phyloP scores from a whole-genome alignment of 2,329 filamentous ascomycete genomes.

The Graphilbum fragrans region DNA sequence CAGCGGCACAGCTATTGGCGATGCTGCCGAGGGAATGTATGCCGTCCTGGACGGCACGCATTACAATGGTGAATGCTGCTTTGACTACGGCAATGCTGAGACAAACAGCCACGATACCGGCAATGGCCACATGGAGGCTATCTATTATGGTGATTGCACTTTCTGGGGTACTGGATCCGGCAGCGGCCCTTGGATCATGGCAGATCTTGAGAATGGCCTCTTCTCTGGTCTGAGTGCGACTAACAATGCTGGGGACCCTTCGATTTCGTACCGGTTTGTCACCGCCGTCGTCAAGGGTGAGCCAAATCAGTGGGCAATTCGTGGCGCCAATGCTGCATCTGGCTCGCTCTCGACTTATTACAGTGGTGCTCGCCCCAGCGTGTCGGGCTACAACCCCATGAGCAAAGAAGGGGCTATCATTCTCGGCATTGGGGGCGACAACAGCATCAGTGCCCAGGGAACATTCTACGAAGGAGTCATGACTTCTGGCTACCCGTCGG shows the following conservation, averaged over 20 bases:
- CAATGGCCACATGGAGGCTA: constrained; percentile 56
- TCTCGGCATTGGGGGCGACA: constrained; percentile 61
- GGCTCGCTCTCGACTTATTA: constrained; percentile 47
- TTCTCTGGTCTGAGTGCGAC: constrained; percentile 39
- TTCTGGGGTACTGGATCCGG: constrained; percentile 45
- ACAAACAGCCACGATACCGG: constrained; percentile 39
- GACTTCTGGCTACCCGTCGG: constrained; percentile 48
- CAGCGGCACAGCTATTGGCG: constrained; percentile 39
- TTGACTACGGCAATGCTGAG: constrained; percentile 47
- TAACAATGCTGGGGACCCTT: constrained; percentile 38
- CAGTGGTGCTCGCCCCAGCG: constrained; percentile 38
- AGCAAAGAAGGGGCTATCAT: constrained; percentile 52
- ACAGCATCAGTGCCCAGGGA: constrained; percentile 44
- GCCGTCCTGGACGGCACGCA: constrained; percentile 47
- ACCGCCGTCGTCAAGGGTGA: constrained; percentile 45
- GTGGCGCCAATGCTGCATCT: constrained; percentile 42
- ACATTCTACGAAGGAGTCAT: constrained; percentile 56
- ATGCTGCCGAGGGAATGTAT: constrained; percentile 47
- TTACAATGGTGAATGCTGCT: constrained; percentile 44
- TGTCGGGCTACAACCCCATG: constrained; percentile 48
- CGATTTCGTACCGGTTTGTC: constrained; percentile 41
- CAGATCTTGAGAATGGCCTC: constrained; percentile 54
- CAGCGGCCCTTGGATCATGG: constrained; percentile 55
- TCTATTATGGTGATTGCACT: constrained; percentile 48
- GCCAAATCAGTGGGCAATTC: constrained; percentile 44